phyloP scores from a whole-genome alignment of 768 basidiomycete genomes.

The Russula sp. region DNA sequence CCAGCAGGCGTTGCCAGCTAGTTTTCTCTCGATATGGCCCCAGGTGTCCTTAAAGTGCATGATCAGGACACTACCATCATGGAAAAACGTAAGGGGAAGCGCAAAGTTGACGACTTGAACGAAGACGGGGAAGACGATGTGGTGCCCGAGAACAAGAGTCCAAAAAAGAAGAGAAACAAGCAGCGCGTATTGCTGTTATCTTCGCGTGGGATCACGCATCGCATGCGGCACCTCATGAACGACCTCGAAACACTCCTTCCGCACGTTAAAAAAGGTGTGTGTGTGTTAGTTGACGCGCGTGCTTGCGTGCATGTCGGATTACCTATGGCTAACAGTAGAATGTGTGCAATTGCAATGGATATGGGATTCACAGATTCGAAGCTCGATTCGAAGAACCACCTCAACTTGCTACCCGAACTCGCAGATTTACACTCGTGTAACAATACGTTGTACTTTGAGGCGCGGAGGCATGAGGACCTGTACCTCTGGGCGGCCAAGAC shows the following conservation, averaged over 20 bases:
- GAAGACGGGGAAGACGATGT: constrained; percentile 49
- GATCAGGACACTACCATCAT: constrained; percentile 48
- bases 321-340: constrained; percentile 7
- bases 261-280: constrained; percentile 92
- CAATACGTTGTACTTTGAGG: constrained; percentile 96
- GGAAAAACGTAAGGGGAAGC: constrained; percentile 49
- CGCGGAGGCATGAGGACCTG: constrained; percentile 90
- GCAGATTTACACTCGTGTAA: constrained; percentile 98
- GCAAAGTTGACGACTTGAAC: constrained; percentile 62
- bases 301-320: background rate
- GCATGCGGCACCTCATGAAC: constrained; percentile 97
- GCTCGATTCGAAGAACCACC: constrained; percentile 93
- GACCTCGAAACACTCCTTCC: constrained; percentile 88
- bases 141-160: constrained; percentile 32
- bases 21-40: constrained; percentile 44
- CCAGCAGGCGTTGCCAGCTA: too few relatives aligned
- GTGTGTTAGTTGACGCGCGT: too few relatives aligned
- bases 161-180: constrained; percentile 78
- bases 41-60: constrained; percentile 60
- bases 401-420: constrained; percentile 90
- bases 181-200: constrained; percentile 91
- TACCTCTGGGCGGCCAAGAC: constrained; percentile 97
- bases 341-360: too few relatives aligned
- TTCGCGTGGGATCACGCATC: constrained; percentile 90
- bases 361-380: constrained; percentile 83